A percentile compares a stretch with the other conserved stretches of the same genome.
Conservation (phyloP, 768 basidiomycete species). For the Pleurotus pulmonarius region DNA sequence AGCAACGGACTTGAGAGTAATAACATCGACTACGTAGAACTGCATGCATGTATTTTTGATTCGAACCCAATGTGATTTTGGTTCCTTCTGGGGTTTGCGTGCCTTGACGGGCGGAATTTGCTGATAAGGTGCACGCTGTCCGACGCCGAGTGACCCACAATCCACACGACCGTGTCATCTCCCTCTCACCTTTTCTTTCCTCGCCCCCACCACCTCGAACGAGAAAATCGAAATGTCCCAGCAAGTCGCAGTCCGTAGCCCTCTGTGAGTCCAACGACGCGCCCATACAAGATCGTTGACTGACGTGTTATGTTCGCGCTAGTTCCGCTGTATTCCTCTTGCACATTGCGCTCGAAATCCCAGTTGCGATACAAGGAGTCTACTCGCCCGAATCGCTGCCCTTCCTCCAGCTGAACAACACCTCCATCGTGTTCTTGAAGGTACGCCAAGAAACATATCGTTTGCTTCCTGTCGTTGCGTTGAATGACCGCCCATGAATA, state of each 20-base stretch:
- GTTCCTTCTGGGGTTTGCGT: background rate
- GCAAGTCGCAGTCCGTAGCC: constrained; percentile 28
- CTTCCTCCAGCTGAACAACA: constrained; percentile 81
- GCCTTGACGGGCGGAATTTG: constrained; percentile 4
- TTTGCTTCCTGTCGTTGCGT: background rate
- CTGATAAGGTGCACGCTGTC: constrained; percentile 3
- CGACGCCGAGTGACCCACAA: background rate
- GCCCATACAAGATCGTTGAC: too few relatives aligned
- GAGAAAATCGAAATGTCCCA: constrained; percentile 10
- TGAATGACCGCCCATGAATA: constrained; percentile 19
- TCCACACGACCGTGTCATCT: background rate
- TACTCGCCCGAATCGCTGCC: constrained; percentile 61
- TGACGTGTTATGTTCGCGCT: constrained; percentile 7
- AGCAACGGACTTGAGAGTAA: background rate
- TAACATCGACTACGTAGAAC: background rate
- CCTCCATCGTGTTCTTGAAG: constrained; percentile 72
- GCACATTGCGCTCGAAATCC: constrained; percentile 77
- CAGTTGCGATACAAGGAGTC: constrained; percentile 74
- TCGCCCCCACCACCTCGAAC: background rate
- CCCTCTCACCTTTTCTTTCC: background rate
- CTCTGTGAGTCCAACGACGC: constrained; percentile 30
- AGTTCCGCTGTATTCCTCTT: constrained; percentile 72
- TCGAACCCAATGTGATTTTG: background rate
- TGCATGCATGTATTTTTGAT: background rate
- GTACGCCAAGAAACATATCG: constrained; percentile 29